Percentiles rank a stretch among this genome's conserved stretches.
phyloP scores from a whole-genome alignment of 2,329 filamentous ascomycete species.

The Laburnicola sp. region DNA sequence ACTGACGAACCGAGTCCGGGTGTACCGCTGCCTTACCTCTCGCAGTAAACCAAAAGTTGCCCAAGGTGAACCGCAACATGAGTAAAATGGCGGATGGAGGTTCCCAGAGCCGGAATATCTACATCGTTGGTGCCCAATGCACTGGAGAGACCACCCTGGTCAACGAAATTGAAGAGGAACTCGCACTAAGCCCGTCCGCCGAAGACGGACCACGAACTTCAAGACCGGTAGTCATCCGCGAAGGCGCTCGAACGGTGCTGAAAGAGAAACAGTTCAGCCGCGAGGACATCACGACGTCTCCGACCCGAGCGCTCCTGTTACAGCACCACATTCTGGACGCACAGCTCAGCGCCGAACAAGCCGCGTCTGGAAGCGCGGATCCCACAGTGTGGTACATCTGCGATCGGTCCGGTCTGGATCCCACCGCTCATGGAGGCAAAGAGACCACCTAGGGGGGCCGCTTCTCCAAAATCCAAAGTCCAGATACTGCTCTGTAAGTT shows the following conservation, averaged over 20 bases:
- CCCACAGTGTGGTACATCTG: constrained; percentile 44
- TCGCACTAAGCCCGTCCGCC: no score
- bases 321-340: constrained; percentile 47
- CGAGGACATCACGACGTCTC: constrained; percentile 37
- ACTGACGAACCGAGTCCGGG: background rate
- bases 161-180: constrained; percentile 37
- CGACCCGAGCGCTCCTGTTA: constrained; percentile 37
- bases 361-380: background rate
- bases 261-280: constrained; percentile 38
- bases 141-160: constrained; percentile 54
- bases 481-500: background rate
- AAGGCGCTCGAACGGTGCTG: constrained; percentile 48
- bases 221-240: constrained; percentile 33
- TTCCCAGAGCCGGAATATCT: constrained; percentile 32
- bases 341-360: constrained; percentile 40
- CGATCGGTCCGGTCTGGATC: constrained; percentile 51
- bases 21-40: background rate
- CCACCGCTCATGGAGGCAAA: constrained; percentile 51
- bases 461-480: no score
- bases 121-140: constrained; percentile 52
- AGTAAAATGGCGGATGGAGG: background rate
- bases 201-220: background rate
- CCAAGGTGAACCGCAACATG: background rate
- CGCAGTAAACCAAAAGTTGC: background rate
- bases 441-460: no score